Conservation (phyloP, 371 early-diverging fungal species). For the Blyttiomyces sp. region DNA sequence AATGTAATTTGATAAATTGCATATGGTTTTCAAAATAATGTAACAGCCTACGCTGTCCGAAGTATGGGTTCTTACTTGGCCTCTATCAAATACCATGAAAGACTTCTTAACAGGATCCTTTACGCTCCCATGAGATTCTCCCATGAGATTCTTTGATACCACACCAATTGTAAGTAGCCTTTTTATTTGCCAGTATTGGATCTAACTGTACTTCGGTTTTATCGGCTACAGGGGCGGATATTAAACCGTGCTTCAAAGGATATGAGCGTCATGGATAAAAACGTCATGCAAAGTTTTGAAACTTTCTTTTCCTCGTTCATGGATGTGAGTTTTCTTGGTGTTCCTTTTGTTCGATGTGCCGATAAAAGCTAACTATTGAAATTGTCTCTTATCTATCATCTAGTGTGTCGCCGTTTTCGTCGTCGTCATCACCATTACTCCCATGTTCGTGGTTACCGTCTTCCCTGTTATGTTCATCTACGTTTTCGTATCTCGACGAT, state of each 20-base stretch:
- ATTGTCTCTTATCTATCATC: too few species aligned
- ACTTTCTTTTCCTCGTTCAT: neutral
- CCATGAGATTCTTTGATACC: slow-evolving; percentile 76
- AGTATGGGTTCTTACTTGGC: slow-evolving; percentile 14
- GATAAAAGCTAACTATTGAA: too few species aligned
- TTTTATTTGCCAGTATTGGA: too few species aligned
- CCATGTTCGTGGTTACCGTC: slow-evolving; percentile 41
- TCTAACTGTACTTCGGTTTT: too few species aligned
- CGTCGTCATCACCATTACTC: slow-evolving; percentile 47
- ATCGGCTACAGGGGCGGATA: too few species aligned
- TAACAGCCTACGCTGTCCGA: slow-evolving; percentile 10
- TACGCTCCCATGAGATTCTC: slow-evolving; percentile 25
- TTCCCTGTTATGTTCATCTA: slow-evolving; percentile 31
- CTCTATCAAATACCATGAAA: slow-evolving; percentile 21
- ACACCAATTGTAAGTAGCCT: too few species aligned
- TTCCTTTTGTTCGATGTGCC: too few species aligned
- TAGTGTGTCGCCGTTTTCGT: slow-evolving; percentile 21
- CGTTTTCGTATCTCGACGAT: slow-evolving; percentile 37
- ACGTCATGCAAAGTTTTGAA: slow-evolving; percentile 12
- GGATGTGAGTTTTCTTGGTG: too few species aligned
- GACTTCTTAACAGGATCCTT: slow-evolving; percentile 19
- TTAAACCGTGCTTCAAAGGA: slow-evolving; percentile 73
- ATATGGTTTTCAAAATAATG: too few species aligned
- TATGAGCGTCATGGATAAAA: slow-evolving; percentile 33
- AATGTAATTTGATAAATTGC: too few species aligned